Percentiles rank a stretch among this genome's conserved stretches.
Evolutionary conservation across 306 rosid genomes (phyloP).

Genomic region (Oxytropis ochrocephala): DNA sequence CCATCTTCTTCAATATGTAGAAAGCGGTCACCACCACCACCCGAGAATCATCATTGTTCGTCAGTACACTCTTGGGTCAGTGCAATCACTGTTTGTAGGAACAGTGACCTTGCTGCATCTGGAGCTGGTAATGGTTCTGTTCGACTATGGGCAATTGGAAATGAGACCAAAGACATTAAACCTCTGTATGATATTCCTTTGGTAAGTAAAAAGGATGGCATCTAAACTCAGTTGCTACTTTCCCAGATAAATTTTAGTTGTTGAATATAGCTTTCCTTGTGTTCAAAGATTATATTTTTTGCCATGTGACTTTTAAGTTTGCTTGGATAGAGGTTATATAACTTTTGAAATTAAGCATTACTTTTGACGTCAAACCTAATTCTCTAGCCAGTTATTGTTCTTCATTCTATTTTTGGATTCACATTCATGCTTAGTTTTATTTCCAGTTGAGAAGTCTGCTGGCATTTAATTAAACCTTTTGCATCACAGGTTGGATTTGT

Average conservation of each 20-base stretch:
- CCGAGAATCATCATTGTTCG: conserved; percentile 31
- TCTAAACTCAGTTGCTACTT: neutral
- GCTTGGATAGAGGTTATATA: neutral
- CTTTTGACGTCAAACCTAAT: neutral
- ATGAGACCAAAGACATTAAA: conserved; percentile 54
- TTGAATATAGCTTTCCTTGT: neutral
- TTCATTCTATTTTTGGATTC: neutral
- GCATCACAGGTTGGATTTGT: conserved; percentile 81
- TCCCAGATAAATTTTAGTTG: neutral
- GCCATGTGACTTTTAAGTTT: neutral
- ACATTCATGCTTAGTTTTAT: neutral
- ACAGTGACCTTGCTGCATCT: conserved; percentile 90
- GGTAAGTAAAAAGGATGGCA: conserved; percentile 51
- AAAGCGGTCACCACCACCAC: conserved; percentile 47
- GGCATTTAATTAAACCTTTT: conserved; percentile 7
- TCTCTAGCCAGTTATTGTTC: neutral
- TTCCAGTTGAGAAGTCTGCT: neutral
- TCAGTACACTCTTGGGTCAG: conserved; percentile 79
- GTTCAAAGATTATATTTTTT: neutral
- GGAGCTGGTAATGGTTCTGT: conserved; percentile 93
- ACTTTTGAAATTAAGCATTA: neutral
- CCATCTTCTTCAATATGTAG: conserved; percentile 39
- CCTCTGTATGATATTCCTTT: conserved; percentile 56
- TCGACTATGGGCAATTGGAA: conserved; percentile 64
- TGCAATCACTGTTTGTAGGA: conserved; percentile 66